Base-by-base conservation (phyloP, 768 basidiomycete species). In the Calocybe indica region DNA sequence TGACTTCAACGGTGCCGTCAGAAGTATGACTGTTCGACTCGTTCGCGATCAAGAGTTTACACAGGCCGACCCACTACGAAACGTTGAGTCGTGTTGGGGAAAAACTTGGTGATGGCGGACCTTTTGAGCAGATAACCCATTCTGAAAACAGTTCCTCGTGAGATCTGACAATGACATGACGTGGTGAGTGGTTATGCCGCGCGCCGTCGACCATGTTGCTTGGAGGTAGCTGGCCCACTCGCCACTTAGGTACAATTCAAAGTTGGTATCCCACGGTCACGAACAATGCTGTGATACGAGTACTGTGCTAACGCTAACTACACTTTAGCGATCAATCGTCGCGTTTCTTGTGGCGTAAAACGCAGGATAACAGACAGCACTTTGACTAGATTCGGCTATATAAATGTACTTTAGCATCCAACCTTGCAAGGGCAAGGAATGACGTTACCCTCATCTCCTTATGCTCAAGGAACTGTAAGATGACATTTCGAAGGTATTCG, bases 401-500 rank as follows among this genome's bases (percentile, higher is more conserved):
- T 28, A 51, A 11, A 40, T 7, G 14, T 22, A 12, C 7, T 42
- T 42, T 38, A 43, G 52, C 22, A 45, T 36, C 29, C 30, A 43
- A 30, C 14, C n/a, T 40, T n/a, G 2, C 37, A 10, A 48, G 10
- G 28, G 37, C 14, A 22, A 35, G n/a, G n/a, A 37, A 22, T 4
- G 36, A 14, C 71, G 90, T 62, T 60, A 93, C 93, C 68, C 96
- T 78, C 93, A 97, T 97, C 64, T 98, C 93, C 62, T 95, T 93
- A 68, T 97, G 90, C 62, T 99, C 96, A 43, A 99, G 73, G 70
- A 99, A 99, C 63, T 98, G 96, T 40, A 99, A 64, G 48, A 98
- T 92, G 31, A 98, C 88, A 63, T 98, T 98, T 49, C 96, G 77
- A 40, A 99, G 66, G 65, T 99, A 99, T 67, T 98, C 96, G 6